Evolutionary conservation across 495 filamentous ascomycete species (phyloP).

Genomic region (Collariella sp.): DNA sequence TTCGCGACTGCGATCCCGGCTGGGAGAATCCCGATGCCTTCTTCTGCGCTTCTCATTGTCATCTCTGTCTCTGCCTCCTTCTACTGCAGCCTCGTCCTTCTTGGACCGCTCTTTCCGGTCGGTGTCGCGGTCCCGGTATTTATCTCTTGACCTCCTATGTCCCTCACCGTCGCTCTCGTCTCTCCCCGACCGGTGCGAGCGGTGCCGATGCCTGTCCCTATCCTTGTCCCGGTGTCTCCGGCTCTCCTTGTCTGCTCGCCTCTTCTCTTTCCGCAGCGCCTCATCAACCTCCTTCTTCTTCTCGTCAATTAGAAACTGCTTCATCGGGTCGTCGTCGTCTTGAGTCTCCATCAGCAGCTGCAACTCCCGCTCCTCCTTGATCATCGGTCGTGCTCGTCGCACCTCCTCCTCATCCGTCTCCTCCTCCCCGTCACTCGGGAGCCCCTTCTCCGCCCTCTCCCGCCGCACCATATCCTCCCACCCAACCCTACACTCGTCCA

Average conservation of each 20-base stretch:
- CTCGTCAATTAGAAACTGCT: slow-evolving; percentile 74
- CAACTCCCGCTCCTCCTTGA: slow-evolving; percentile 65
- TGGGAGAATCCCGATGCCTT: slow-evolving; percentile 20
- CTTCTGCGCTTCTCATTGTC: slow-evolving; percentile 24
- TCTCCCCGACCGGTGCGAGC: slow-evolving; percentile 21
- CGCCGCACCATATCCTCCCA: slow-evolving; percentile 40
- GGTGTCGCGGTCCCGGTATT: slow-evolving; percentile 5
- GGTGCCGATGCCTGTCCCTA: slow-evolving; percentile 21
- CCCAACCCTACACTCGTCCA: slow-evolving; percentile 44
- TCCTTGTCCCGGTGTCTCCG: slow-evolving; percentile 23
- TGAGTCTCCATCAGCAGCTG: slow-evolving; percentile 65
- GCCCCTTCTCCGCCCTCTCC: slow-evolving; percentile 31
- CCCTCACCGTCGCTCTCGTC: slow-evolving; percentile 13
- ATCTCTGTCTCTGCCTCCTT: slow-evolving; percentile 15
- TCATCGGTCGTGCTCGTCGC: slow-evolving; percentile 34
- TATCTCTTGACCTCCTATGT: slow-evolving; percentile 3
- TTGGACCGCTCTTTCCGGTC: slow-evolving; percentile 13
- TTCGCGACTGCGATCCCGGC: slow-evolving; percentile 19
- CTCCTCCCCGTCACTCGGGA: slow-evolving; percentile 31
- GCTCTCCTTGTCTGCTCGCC: slow-evolving; percentile 27
- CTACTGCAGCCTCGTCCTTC: slow-evolving; percentile 14
- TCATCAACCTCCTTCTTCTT: slow-evolving; percentile 79
- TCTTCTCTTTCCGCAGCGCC: slow-evolving; percentile 51
- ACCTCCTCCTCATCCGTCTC: slow-evolving; percentile 30
- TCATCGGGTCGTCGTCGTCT: slow-evolving; percentile 98